Evolutionary conservation across 306 rosid genomes (phyloP).

Genomic region (Arachis hypogaea): DNA sequence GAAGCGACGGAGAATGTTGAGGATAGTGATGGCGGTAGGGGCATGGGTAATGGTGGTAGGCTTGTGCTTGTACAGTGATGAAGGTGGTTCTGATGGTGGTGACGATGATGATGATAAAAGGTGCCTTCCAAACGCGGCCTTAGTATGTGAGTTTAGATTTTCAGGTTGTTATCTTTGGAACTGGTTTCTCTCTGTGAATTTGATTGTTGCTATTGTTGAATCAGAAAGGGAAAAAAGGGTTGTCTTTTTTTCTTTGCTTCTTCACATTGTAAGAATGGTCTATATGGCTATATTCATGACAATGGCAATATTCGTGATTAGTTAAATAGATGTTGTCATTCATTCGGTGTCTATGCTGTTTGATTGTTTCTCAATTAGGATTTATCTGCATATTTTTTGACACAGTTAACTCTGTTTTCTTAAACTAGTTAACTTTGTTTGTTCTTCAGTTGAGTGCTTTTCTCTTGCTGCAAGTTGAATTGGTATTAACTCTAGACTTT

Average conservation of each 20-base stretch:
- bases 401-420: background rate
- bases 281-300: constrained; percentile 24
- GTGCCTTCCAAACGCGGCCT: constrained; percentile 39
- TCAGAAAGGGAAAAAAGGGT: constrained; percentile 19
- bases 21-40: constrained; percentile 53
- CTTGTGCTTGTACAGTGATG: constrained; percentile 94
- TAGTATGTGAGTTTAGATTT: constrained; percentile 51
- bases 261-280: constrained; percentile 32
- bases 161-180: constrained; percentile 44
- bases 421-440: constrained; percentile 1
- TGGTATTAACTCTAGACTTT: background rate
- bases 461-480: constrained; percentile 5
- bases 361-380: constrained; percentile 18
- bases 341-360: background rate
- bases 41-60: constrained; percentile 70
- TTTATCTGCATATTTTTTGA: constrained; percentile 5
- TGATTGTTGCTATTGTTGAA: constrained; percentile 46
- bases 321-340: constrained; percentile 19
- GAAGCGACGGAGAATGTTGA: constrained; percentile 37
- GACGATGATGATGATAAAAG: background rate
- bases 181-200: constrained; percentile 42
- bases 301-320: constrained; percentile 33
- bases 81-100: constrained; percentile 39
- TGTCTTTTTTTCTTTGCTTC: constrained; percentile 6
- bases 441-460: background rate